Base-by-base conservation (phyloP, 345 rosid genomes). In the Nephelium lappaceum region DNA sequence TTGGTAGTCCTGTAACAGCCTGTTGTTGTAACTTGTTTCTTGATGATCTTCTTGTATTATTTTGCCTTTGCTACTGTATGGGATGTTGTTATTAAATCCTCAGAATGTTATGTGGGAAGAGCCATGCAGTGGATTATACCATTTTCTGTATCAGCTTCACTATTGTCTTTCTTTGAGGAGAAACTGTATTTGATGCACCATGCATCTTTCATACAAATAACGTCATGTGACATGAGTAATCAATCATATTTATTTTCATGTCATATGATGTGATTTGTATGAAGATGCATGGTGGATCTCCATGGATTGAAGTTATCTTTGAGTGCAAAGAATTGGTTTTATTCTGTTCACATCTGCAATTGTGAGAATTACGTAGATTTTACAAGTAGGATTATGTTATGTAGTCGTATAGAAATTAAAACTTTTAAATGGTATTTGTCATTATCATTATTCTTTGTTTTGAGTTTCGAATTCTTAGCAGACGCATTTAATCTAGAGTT, bases 81-180 rank as follows among this genome's bases (percentile, higher is more conserved):
- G 82, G 72, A 64, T 78, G 43, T 11, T 80, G 25, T 77, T 25
- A 51, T 80, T 66, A 38, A 73, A 69, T 78, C 77, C 79, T 72
- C 57, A n/a, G 68, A 72, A 74, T 11, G 27, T 72, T 57, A 74
- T 69, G 55, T 69, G 62, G 79, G 78, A 75, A 79, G 55, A 70
- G 70, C 82, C 81, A 64, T 82, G 71, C 78, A 79, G 73, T 85
- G 74, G 74, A 69, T 73, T 85, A 75, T 82, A 71, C 79, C 36
- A 27, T 72, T 71, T 71, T 49, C 43, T 66, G 67, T 27, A 25
- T 58, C 25, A n/a, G 63, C 63, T 19, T 49, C 55, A 49, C 0
- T 49, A 11, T 49, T 49, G 5, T 49, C 5, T 11, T 49, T 12
- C 15, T 49, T 5, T 11, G 5, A 4, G 55, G 16, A 49, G 16